Conservation (phyloP, 2,329 filamentous ascomycete species). For the Botrytis tulipae region DNA sequence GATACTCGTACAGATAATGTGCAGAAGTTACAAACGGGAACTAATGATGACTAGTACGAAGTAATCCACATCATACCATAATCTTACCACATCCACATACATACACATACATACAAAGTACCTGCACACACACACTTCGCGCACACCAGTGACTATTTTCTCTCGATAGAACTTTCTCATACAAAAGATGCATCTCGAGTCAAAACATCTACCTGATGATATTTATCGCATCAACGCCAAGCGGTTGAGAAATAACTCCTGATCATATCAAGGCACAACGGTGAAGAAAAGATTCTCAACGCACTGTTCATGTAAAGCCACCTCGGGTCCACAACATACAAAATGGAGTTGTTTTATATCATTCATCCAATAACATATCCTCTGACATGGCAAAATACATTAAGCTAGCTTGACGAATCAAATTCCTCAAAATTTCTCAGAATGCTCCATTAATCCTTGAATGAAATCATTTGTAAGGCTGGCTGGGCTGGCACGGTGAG, state of each 20-base stretch:
- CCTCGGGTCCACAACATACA: constrained; percentile 7
- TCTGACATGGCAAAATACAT: constrained; percentile 21
- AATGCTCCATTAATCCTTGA: constrained; percentile 6
- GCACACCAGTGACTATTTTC: not conserved
- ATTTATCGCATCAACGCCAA: constrained; percentile 2
- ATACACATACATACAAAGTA: not conserved
- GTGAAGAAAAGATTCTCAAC: constrained; percentile 9
- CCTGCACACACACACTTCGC: not conserved
- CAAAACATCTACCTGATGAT: not conserved
- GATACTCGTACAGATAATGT: not conserved
- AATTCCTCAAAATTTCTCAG: not conserved
- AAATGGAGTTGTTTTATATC: not conserved
- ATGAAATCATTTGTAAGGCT: constrained; percentile 18
- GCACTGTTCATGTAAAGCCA: constrained; percentile 2
- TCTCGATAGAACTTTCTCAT: not conserved
- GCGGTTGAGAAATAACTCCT: not conserved
- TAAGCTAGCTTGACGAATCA: constrained; percentile 16
- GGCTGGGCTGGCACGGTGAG: constrained; percentile 17
- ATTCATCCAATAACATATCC: constrained; percentile 2
- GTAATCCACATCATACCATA: not conserved
- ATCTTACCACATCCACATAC: not conserved
- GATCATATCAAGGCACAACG: not conserved
- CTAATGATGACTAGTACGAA: not conserved
- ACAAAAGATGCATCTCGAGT: not conserved
- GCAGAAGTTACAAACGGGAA: not conserved